Base-by-base conservation (phyloP, 2,329 filamentous ascomycete genomes). In the Cordyceps fumosorosea region DNA sequence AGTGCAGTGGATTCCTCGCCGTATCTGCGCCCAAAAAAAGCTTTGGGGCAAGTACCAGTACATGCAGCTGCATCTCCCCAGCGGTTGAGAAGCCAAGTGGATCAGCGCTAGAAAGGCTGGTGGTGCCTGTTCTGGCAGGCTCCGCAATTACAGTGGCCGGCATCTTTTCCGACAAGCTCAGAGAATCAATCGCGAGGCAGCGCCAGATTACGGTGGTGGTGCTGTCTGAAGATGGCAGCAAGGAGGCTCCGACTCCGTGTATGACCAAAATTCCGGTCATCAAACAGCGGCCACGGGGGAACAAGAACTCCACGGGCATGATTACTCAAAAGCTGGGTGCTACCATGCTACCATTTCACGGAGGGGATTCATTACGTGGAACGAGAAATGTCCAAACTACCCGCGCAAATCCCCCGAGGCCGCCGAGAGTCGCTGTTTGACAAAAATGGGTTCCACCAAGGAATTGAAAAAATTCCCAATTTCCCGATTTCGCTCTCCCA, bases 11-110 rank as follows among this genome's bases (percentile, higher is more conserved):
- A 48, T 40, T 26, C 11, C 40, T 10, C 14, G 29, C 11, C 6
- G 34, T 48, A 50, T 40, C 59, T 52, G n/a, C 40, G 24, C 53
- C 22, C 22, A 37, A 47, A 56, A 54, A 64, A 65, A 64, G 59
- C 52, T 62, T 64, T 64, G 64, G 62, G 59, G 56, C 48, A 63
- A 37, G 64, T 65, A 65, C 64, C 45, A 51, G 64, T 65, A 65
- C 64, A 45, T 65, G 34, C 29, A n/a, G 18, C 29, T 20, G 37
- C 26, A 47, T 56, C 47, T 52, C 62, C 62, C 62, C 62, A 64
- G 62, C 62, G 52, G 62, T 64, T 64, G 62, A 64, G 62, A 61
- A 61, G 53, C 56, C 56, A 60, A 63, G 62, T 63, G 62, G 62
- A 60, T 44, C 56, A 56, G 61, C 56, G 51, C 52, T 55, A 45